Conservation (phyloP, 2,329 filamentous ascomycete species). For the Chalaropsis ovoidea region DNA sequence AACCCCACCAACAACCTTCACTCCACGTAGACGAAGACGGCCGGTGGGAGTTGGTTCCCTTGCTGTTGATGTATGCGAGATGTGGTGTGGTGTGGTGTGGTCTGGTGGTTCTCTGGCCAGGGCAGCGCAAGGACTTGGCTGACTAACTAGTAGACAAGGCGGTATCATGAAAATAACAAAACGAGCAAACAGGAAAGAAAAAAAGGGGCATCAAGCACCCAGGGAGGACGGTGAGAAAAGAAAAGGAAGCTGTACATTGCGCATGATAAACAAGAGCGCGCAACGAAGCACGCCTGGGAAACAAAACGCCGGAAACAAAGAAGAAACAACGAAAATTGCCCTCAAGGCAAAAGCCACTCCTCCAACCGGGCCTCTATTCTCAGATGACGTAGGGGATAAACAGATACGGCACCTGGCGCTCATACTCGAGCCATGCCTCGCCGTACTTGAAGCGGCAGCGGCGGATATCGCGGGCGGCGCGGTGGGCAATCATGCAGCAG, state of each 20-base stretch:
- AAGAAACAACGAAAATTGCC: not conserved
- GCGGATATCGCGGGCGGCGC: slow-evolving; percentile 64
- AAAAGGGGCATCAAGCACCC: not conserved
- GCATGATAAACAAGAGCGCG: not conserved
- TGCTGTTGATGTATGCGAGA: too few relatives aligned
- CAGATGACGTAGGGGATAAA: slow-evolving; percentile 54
- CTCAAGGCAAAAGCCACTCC: too few relatives aligned
- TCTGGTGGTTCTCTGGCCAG: not conserved
- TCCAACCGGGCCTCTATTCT: not conserved
- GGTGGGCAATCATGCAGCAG: slow-evolving; percentile 67
- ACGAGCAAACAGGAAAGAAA: not conserved
- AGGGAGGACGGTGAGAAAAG: not conserved
- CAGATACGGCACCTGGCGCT: slow-evolving; percentile 66
- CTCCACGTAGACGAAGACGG: too few relatives aligned
- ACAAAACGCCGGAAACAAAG: not conserved
- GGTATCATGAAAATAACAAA: slow-evolving; percentile 7
- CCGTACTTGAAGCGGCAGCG: slow-evolving; percentile 73
- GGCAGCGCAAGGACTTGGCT: not conserved
- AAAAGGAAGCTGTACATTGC: not conserved
- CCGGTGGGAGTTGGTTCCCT: too few relatives aligned
- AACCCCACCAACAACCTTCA: too few relatives aligned
- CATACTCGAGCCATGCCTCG: slow-evolving; percentile 70
- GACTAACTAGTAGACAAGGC: too few relatives aligned
- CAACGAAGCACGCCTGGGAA: not conserved
- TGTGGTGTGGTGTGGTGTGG: not conserved